Conservation (phyloP, 345 rosid species). For the Luvunga scandens region DNA sequence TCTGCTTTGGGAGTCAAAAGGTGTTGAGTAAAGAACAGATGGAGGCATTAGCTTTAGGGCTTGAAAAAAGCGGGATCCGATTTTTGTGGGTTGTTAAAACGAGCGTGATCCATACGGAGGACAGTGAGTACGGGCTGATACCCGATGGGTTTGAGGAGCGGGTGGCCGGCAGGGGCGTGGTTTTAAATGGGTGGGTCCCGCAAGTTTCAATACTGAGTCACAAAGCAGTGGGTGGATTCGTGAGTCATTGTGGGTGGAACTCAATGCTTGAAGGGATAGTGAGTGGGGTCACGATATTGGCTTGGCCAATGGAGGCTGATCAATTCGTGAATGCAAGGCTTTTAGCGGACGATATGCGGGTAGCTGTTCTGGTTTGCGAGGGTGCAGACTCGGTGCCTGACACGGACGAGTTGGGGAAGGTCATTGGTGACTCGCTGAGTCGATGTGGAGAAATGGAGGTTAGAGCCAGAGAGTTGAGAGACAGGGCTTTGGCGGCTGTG, state of each 20-base stretch:
- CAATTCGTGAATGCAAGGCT: conserved; percentile 51
- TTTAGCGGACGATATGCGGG: conserved; percentile 54
- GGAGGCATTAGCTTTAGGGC: conserved; percentile 49
- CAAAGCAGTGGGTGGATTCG: conserved; percentile 36
- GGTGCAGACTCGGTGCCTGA: conserved; percentile 57
- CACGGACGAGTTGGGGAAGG: conserved; percentile 34
- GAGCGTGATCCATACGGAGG: conserved; percentile 18
- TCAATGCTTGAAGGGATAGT: conserved; percentile 39
- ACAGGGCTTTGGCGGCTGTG: conserved; percentile 35
- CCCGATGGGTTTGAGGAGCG: conserved; percentile 32
- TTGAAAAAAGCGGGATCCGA: conserved; percentile 47
- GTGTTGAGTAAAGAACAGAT: conserved; percentile 36
- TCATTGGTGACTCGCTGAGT: conserved; percentile 26
- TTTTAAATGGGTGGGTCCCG: conserved; percentile 42
- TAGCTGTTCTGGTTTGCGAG: conserved; percentile 43
- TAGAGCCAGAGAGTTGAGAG: conserved; percentile 32
- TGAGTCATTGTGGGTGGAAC: conserved; percentile 51
- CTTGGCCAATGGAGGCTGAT: conserved; percentile 80
- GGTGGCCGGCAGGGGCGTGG: conserved; percentile 27
- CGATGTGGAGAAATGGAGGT: conserved; percentile 2
- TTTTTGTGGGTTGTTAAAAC: conserved; percentile 64
- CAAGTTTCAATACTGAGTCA: conserved; percentile 33
- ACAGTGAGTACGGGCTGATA: conserved; percentile 17
- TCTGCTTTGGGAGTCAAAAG: conserved; percentile 67
- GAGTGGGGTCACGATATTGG: conserved; percentile 47